These are phyloP conservation scores for Chrysoporthe austroafricana DNA, from an alignment of 2,329 filamentous ascomycete species.

Conservation along the genomic window DNA sequence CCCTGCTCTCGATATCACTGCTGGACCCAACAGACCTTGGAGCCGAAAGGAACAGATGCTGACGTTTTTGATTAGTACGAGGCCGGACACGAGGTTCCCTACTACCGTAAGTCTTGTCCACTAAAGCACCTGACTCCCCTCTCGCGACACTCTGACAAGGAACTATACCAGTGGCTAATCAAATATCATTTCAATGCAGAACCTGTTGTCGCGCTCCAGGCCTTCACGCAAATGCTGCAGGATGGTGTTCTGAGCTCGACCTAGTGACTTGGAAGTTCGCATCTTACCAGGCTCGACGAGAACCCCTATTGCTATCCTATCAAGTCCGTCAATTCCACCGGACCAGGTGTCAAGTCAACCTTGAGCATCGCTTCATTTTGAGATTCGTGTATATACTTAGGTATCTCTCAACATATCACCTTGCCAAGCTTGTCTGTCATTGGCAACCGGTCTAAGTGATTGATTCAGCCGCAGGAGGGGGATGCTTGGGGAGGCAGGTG, in stretches of 20 bases:
- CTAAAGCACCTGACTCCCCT: not conserved
- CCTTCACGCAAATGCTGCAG: slow-evolving; percentile 28
- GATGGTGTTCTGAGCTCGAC: slow-evolving; percentile 23
- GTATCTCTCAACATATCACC: not conserved
- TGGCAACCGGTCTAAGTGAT: not conserved
- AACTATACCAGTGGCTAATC: not conserved
- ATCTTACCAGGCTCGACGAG: not conserved
- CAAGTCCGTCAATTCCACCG: not conserved
- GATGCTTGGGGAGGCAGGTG: not conserved
- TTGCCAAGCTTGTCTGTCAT: not conserved
- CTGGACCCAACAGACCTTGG: not conserved
- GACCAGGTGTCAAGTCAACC: not conserved
- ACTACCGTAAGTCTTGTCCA: slow-evolving; percentile 26
- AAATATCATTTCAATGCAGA: slow-evolving; percentile 1
- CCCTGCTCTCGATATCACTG: not conserved
- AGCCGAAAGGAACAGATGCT: not conserved
- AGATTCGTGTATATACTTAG: slow-evolving; percentile 2
- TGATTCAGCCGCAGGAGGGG: not conserved
- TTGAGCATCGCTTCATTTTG: not conserved
- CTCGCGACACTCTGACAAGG: not conserved
- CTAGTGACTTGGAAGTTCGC: not conserved
- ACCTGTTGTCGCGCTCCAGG: slow-evolving; percentile 25
- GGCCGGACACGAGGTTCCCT: slow-evolving; percentile 29
- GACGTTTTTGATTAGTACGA: slow-evolving; percentile 16
- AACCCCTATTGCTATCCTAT: not conserved